A percentile compares a stretch with the other conserved stretches of the same genome.
These are phyloP conservation scores for Trematosphaeria pertusa DNA, from an alignment of 2,329 filamentous ascomycete species.

Conservation along the genomic window DNA sequence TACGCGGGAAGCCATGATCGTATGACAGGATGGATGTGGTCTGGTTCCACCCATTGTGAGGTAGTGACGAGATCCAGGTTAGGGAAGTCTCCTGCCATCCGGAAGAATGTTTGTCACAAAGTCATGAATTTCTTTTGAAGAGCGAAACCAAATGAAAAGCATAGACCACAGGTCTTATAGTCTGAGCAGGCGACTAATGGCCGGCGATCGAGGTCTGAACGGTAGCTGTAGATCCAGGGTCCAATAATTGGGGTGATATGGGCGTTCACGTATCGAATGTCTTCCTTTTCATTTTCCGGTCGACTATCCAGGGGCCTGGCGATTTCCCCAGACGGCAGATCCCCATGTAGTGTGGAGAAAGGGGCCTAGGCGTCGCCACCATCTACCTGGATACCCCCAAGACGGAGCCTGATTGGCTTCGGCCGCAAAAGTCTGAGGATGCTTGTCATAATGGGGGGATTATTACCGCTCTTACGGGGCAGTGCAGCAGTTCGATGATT, in stretches of 20 bases:
- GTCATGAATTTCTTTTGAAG: no score
- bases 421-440: no score
- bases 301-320: constrained; percentile 4
- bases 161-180: constrained; percentile 6
- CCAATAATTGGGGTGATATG: constrained; percentile 9
- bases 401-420: neutral
- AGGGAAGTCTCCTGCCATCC: constrained; percentile 25
- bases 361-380: constrained; percentile 2
- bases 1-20: constrained; percentile 42
- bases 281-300: constrained; percentile 2
- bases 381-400: neutral
- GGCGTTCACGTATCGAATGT: constrained; percentile 1
- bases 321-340: constrained; percentile 13
- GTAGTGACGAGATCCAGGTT: constrained; percentile 26
- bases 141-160: neutral
- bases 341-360: constrained; percentile 13
- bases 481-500: no score
- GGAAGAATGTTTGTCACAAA: constrained; percentile 1
- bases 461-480: no score
- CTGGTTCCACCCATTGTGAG: constrained; percentile 39
- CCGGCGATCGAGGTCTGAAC: constrained; percentile 4
- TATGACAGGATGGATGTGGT: constrained; percentile 34
- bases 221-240: neutral
- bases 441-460: no score
- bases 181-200: neutral